Conservation (phyloP, 2,329 filamentous ascomycete species). For the Gaeumannomyces tritici region DNA sequence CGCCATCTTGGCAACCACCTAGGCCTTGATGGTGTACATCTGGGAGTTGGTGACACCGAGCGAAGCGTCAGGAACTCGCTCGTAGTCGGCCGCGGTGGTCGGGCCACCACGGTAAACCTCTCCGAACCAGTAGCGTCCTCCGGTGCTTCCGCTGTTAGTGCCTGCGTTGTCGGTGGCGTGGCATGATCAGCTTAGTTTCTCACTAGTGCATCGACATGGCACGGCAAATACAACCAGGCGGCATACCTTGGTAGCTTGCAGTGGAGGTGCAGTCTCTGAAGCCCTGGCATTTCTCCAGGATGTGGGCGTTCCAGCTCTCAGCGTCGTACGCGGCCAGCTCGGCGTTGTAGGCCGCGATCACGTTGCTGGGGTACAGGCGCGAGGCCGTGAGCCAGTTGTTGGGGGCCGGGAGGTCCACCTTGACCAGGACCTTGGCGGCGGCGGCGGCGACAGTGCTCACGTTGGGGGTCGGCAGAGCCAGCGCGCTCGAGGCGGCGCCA, state of each 20-base stretch:
- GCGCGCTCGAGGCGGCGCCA: not conserved
- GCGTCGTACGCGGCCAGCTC: conserved; percentile 87
- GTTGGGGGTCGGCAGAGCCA: not conserved
- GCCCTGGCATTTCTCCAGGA: not conserved
- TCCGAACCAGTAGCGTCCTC: conserved; percentile 3
- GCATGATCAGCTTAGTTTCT: not conserved
- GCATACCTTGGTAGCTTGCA: not conserved
- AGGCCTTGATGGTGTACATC: conserved; percentile 1
- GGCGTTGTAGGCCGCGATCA: conserved; percentile 70
- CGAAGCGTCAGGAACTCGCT: not conserved
- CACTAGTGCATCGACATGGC: not conserved
- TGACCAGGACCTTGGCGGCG: conserved; percentile 2
- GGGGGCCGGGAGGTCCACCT: conserved; percentile 2
- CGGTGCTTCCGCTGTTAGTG: conserved; percentile 3
- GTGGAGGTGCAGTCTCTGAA: not conserved
- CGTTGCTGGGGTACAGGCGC: conserved; percentile 31
- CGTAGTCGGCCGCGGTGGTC: conserved; percentile 1
- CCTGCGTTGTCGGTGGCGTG: not conserved
- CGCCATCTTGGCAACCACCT: not conserved
- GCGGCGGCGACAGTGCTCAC: not conserved
- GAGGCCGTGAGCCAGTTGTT: not conserved
- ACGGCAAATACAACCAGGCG: not conserved
- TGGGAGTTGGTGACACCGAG: not conserved
- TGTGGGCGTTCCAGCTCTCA: not conserved
- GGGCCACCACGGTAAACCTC: conserved; percentile 1